Conservation (phyloP, 2,329 filamentous ascomycete species). For the Fusarium nisikadoi region DNA sequence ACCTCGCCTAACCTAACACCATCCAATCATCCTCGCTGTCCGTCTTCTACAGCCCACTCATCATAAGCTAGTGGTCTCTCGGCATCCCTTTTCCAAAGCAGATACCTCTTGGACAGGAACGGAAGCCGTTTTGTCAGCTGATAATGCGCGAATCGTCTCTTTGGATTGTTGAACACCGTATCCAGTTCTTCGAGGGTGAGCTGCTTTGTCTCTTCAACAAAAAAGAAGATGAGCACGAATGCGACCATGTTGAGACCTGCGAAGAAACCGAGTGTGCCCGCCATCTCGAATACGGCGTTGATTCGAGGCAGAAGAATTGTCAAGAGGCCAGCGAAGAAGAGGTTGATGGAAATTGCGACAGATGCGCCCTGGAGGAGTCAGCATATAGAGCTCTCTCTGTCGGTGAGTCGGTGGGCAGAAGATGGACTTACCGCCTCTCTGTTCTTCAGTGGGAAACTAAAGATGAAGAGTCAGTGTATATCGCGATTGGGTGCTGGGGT, state of each 20-base stretch:
- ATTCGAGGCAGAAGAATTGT: constrained; percentile 55
- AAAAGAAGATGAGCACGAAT: constrained; percentile 57
- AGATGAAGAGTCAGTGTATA: background rate
- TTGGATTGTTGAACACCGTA: constrained; percentile 42
- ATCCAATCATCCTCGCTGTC: background rate
- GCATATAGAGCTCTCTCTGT: background rate
- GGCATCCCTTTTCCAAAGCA: background rate
- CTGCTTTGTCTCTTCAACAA: constrained; percentile 60
- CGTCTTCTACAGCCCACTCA: constrained; percentile 7
- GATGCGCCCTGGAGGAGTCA: constrained; percentile 53
- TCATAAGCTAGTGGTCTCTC: constrained; percentile 7
- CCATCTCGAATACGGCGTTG: constrained; percentile 40
- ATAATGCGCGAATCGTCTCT: constrained; percentile 52
- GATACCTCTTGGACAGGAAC: constrained; percentile 45
- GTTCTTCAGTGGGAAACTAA: constrained; percentile 59
- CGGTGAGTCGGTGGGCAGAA: accelerated
- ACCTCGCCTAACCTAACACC: background rate
- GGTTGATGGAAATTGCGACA: constrained; percentile 59
- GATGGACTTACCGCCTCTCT: constrained; percentile 53
- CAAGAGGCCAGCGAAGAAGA: constrained; percentile 59
- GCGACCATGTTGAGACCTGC: constrained; percentile 57
- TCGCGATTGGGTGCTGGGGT: accelerated
- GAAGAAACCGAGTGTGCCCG: constrained; percentile 55
- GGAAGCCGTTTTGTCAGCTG: constrained; percentile 51
- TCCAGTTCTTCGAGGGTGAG: constrained; percentile 56